Evolutionary conservation across 306 rosid genomes (phyloP), one percentile per base, ranked within the genome.

Genomic region (Psophocarpus tetragonolobus): DNA sequence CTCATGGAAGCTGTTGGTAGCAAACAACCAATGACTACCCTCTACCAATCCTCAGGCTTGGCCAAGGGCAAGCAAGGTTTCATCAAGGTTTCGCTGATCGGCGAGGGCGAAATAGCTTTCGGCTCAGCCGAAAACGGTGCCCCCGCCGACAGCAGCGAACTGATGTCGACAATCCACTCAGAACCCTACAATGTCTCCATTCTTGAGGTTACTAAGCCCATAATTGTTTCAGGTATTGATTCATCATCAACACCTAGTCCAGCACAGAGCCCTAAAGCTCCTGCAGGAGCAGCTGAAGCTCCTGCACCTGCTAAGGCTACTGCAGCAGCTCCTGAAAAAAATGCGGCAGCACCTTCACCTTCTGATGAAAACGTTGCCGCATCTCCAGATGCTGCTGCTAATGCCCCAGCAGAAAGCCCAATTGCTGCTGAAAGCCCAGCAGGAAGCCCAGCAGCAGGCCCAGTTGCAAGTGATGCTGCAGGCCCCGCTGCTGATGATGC

Each of bases 161-260:
- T 91, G 6, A 87, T 87, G 6, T 53, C 32, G 45, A 68, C 91
- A 0, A 80, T 91, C 36, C 41, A 21, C 1, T 2, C 84, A 2
- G 78, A 87, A 6, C 95, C 98, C 4, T 85, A 68, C 68, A 87
- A 84, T 47, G 57, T 93, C 71, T 87, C 93, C 13, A 80, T 93
- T 8, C 82, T 91, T 10, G 83, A 93, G 51, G 76, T 93, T 18
- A 5, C 86, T 12, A 21, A 79, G 26, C 62, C 76, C 4, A 83
- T 93, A 2, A 30, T 70, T 0, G 26, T 85, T 45, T 89, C 88
- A 1, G 87, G 90, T 14, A 23, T 85, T 15, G 91, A 81, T 9
- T 3, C 81, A 15, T 4, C 76, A 15, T 48, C 84, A 8, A 2
- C 41, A 36, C 41, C 41, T 0, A 10, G 9, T 36, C 62, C 75